These are phyloP conservation scores for Bipolaris oryzae DNA, from an alignment of 2,329 filamentous ascomycete genomes.

Conservation along the genomic window DNA sequence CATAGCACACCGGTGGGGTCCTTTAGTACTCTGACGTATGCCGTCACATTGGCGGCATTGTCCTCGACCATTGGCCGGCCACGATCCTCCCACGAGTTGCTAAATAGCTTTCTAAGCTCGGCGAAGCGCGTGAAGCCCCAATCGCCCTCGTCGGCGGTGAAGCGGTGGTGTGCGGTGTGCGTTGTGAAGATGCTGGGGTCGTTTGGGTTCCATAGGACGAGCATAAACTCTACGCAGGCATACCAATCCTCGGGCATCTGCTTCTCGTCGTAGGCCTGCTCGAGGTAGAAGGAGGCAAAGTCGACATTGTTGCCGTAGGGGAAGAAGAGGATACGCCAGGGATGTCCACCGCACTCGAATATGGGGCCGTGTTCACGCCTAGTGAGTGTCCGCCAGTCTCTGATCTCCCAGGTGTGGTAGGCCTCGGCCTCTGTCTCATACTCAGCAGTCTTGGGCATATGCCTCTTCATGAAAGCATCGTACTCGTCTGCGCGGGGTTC, in stretches of 20 bases:
- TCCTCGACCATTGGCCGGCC: constrained; percentile 77
- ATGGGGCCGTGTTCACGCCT: constrained; percentile 86
- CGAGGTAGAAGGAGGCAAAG: constrained; percentile 91
- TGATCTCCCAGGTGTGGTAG: constrained; percentile 84
- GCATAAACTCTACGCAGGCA: constrained; percentile 91
- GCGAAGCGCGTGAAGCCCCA: constrained; percentile 99
- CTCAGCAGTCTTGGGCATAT: constrained; percentile 78
- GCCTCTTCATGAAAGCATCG: constrained; percentile 82
- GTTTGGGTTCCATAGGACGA: constrained; percentile 93
- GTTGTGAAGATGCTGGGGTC: constrained; percentile 81
- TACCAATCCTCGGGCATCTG: constrained; percentile 88
- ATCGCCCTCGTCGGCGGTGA: constrained; percentile 94
- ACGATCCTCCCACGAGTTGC: constrained; percentile 72
- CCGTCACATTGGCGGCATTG: constrained; percentile 78
- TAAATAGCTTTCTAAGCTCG: constrained; percentile 85
- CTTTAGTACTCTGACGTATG: constrained; percentile 80
- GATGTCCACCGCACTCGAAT: constrained; percentile 84
- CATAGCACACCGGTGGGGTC: constrained; percentile 88
- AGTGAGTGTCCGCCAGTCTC: constrained; percentile 76
- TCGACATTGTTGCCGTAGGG: constrained; percentile 95
- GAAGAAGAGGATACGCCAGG: constrained; percentile 96
- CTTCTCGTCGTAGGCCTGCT: constrained; percentile 84
- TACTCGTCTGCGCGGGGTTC: constrained; percentile 65
- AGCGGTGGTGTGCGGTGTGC: constrained; percentile 89
- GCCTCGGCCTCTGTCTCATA: constrained; percentile 79